phyloP scores from a whole-genome alignment of 140 eudicot genomes.

The Cichorium intybus region DNA sequence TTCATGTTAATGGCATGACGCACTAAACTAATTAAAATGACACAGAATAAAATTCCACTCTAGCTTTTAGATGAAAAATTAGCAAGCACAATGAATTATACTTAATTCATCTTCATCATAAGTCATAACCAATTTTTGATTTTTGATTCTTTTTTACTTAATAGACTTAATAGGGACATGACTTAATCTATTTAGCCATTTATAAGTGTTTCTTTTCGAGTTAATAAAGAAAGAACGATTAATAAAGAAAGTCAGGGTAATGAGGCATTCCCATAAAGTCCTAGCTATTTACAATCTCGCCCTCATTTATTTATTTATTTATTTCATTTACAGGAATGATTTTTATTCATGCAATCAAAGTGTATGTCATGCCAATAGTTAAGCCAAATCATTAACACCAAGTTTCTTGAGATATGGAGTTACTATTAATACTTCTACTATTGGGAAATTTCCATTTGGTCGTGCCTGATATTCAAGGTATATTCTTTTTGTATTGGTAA shows the following conservation, averaged over 20 bases:
- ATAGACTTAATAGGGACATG: neutral
- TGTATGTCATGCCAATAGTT: slow-evolving; percentile 14
- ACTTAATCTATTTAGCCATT: too few relatives aligned
- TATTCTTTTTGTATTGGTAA: slow-evolving; percentile 1
- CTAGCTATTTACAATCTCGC: neutral
- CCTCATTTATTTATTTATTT: neutral
- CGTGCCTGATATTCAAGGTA: slow-evolving; percentile 86
- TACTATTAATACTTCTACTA: slow-evolving; percentile 37
- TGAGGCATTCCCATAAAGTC: neutral
- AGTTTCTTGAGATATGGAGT: slow-evolving; percentile 44
- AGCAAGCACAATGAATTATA: too few relatives aligned
- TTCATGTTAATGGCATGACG: neutral
- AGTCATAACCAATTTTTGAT: too few relatives aligned
- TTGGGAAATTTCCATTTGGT: slow-evolving; percentile 49
- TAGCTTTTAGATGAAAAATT: too few relatives aligned
- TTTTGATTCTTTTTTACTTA: too few relatives aligned
- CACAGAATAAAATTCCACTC: neutral
- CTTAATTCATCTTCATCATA: too few relatives aligned
- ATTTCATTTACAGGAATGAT: slow-evolving; percentile 18
- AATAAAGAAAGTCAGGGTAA: neutral
- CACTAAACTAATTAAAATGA: neutral
- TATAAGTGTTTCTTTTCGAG: neutral
- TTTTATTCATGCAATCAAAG: slow-evolving; percentile 15
- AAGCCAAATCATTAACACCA: slow-evolving; percentile 10
- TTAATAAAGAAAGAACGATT: too few relatives aligned